Conservation (phyloP, 75 land plant species). For the Picea glauca region DNA sequence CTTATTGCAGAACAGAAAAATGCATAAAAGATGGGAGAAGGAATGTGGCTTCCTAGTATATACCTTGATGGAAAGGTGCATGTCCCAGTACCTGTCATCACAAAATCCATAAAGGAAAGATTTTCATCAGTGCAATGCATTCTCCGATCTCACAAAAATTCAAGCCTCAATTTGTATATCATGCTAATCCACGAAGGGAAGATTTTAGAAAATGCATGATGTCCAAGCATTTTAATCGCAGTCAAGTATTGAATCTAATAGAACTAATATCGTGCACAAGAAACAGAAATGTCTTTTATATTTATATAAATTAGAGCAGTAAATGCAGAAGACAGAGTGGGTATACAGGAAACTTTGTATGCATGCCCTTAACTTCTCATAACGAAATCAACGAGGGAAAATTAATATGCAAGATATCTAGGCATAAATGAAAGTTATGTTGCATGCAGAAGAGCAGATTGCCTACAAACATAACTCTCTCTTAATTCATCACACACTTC, state of each 20-base stretch:
- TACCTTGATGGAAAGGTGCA: slow-evolving; percentile 8
- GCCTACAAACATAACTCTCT: neutral
- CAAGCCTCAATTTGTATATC: too few relatives aligned
- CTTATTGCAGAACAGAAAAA: neutral
- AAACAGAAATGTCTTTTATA: neutral
- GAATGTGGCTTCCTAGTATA: neutral
- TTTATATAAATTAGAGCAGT: neutral
- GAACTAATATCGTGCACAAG: neutral
- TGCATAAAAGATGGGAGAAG: neutral
- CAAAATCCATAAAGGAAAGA: neutral
- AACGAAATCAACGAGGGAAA: neutral
- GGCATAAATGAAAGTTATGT: neutral
- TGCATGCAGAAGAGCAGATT: neutral
- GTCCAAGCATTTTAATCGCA: neutral
- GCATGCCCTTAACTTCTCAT: neutral
- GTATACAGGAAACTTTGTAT: neutral
- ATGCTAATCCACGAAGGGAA: neutral
- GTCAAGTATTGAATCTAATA: neutral
- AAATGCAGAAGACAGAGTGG: neutral
- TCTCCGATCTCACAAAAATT: too few relatives aligned
- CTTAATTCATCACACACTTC: neutral
- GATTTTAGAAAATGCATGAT: neutral
- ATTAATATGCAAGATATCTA: neutral
- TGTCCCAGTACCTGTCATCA: slow-evolving; percentile 8
- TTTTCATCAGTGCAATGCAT: neutral